Percentiles rank a stretch among this genome's conserved stretches.
These are phyloP conservation scores for Malassezia globosa DNA, from an alignment of 1,284 basidiomycete species.

Conservation along the genomic window DNA sequence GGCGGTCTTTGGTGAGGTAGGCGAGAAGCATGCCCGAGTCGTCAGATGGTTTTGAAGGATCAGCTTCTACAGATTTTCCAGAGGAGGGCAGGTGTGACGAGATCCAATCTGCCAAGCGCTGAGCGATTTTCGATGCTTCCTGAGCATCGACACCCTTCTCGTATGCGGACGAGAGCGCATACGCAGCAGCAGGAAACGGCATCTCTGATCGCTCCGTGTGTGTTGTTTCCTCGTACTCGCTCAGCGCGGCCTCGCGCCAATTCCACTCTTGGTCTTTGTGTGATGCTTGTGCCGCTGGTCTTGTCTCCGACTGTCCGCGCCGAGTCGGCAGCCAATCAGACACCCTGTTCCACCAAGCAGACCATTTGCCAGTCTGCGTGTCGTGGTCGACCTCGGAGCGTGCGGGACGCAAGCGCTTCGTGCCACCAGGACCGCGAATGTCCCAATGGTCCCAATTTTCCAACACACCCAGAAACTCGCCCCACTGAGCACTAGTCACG, in stretches of 20 bases:
- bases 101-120: constrained; percentile 10
- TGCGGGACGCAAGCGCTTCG: constrained; percentile 19
- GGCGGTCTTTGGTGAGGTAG: constrained; percentile 6
- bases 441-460: constrained; percentile 96
- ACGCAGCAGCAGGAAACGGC: constrained; percentile 3
- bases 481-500: constrained; percentile 50
- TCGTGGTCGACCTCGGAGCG: neutral
- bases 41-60: neutral
- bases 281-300: no score
- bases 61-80: neutral
- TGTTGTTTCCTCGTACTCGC: constrained; percentile 5
- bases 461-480: constrained; percentile 63
- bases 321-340: neutral
- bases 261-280: neutral
- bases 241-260: constrained; percentile 13
- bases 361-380: neutral
- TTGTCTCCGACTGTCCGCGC: no score
- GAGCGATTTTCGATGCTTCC: constrained; percentile 1
- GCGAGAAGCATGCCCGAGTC: neutral
- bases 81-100: constrained; percentile 13
- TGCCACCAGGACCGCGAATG: constrained; percentile 63
- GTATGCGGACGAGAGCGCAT: constrained; percentile 5
- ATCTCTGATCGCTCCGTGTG: neutral
- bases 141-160: neutral
- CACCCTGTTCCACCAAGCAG: neutral